Evolutionary conservation across 768 basidiomycete species (phyloP), one percentile per base, ranked within the genome.

Genomic region (Tylopilus cervinicoccineus): DNA sequence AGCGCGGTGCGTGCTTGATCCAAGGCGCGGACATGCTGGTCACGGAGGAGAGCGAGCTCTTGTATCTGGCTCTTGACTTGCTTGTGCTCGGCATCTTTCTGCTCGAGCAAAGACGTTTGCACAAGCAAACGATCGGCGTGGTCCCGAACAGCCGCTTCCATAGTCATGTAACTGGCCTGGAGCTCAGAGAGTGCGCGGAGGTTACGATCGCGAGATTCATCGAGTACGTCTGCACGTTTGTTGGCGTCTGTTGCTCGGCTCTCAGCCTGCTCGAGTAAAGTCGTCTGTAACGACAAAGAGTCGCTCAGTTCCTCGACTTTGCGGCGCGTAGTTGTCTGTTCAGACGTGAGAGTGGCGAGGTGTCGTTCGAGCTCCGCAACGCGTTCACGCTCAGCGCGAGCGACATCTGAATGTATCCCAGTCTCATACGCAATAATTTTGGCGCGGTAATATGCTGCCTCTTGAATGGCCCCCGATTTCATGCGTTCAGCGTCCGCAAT

Each of bases 361-460:
- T 85, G 82, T 22, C 75, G 75, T 64, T 95, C 93, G 31, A 95
- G 76, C 32, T 88, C 84, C 16, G 73, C 61, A 17, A 84, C 68
- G 31, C 93, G 88, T 42, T 92, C 87, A 11, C 83, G 81, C 55
- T 96, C 93, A 6, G 94, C 62, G 24, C 83, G 83, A 27, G 74
- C 69, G 2, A 82, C 60, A 28, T 95, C 93, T 6, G 70, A 61
- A 10, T 84, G 77, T 16, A 81, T 78, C 37, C 78, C 75, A 1
- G 78, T 70, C 64, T 98, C 96, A 43, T 91, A 69, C 0, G 95
- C 93, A 3, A 83, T 78, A n/a, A 95, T 72, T 70, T 98, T 97
- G 39, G 94, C 90, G 42, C 94, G 90, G 64, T 93, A 96, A 71
- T 88, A 97, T 1, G 93, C 91, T 3, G 94, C 88, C 68, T 99